These are phyloP conservation scores for Leishmania martiniquensis DNA, from an alignment of 208 protist species.

Conservation along the genomic window DNA sequence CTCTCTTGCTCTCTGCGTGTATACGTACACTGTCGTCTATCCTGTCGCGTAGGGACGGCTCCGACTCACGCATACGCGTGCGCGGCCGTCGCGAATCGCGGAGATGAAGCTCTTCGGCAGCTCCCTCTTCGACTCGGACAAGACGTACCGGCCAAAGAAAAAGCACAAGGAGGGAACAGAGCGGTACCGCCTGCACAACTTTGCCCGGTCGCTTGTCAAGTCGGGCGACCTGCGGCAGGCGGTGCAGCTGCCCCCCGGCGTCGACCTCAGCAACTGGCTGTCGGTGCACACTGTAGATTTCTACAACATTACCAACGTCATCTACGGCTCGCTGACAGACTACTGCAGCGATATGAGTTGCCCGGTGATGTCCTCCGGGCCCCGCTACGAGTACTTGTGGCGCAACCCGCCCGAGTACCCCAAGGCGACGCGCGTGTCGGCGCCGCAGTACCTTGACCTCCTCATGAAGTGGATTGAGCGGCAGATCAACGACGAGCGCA, in stretches of 20 bases:
- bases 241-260: slow-evolving; percentile 95
- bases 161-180: slow-evolving; percentile 95
- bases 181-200: slow-evolving; percentile 96
- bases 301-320: slow-evolving; percentile 99
- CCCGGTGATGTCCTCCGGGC: slow-evolving; percentile 96
- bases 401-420: slow-evolving; percentile 95
- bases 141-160: slow-evolving; percentile 96
- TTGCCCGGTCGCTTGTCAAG: slow-evolving; percentile 67
- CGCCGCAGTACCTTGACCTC: slow-evolving; percentile 98
- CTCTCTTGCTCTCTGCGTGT: no score
- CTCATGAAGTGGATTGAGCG: slow-evolving; percentile 99
- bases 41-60: no score
- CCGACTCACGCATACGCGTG: neutral
- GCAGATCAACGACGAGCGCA: slow-evolving; percentile 96
- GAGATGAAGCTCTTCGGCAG: slow-evolving; percentile 71
- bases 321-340: slow-evolving; percentile 99
- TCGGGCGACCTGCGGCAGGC: slow-evolving; percentile 95
- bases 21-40: no score
- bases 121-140: slow-evolving; percentile 92
- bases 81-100: neutral
- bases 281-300: slow-evolving; percentile 99
- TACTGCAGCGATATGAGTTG: slow-evolving; percentile 97
- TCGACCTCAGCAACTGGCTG: slow-evolving; percentile 98
- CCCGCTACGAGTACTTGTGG: slow-evolving; percentile 98
- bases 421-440: slow-evolving; percentile 95